Conservation (phyloP, 169 alveolate genomes). For the Cryptosporidium canis region DNA sequence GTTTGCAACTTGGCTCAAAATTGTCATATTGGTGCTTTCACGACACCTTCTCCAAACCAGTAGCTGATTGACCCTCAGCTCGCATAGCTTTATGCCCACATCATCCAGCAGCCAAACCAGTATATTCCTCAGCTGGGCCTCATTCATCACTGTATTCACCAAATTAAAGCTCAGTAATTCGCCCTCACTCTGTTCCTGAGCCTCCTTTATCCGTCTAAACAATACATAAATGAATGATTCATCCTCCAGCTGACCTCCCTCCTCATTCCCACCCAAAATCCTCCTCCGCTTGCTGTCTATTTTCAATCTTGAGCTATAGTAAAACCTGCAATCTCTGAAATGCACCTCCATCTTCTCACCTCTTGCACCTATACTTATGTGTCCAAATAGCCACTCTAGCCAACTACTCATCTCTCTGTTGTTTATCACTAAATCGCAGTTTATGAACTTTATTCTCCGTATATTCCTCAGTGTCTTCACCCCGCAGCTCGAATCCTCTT, state of each 20-base stretch:
- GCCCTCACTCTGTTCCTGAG: background rate
- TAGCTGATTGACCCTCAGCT: background rate
- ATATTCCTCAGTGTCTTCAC: background rate
- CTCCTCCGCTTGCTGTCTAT: background rate
- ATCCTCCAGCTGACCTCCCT: background rate
- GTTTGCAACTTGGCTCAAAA: background rate
- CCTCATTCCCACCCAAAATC: background rate
- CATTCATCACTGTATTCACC: background rate
- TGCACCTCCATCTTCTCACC: background rate
- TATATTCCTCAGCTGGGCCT: background rate
- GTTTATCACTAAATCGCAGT: background rate
- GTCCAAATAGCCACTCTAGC: constrained; percentile 14
- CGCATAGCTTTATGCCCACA: background rate
- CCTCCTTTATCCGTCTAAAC: background rate
- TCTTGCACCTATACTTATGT: background rate
- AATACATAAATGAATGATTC: background rate
- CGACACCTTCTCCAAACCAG: background rate
- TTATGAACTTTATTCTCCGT: constrained; percentile 2
- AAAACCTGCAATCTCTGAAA: constrained; percentile 29
- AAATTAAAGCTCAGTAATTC: background rate
- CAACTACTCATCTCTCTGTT: background rate
- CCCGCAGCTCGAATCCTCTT: background rate
- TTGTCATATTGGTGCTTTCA: background rate
- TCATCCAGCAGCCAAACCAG: background rate
- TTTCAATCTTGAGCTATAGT: background rate